Evolutionary conservation across 768 basidiomycete genomes (phyloP).

Genomic region (Fomitopsis serialis): DNA sequence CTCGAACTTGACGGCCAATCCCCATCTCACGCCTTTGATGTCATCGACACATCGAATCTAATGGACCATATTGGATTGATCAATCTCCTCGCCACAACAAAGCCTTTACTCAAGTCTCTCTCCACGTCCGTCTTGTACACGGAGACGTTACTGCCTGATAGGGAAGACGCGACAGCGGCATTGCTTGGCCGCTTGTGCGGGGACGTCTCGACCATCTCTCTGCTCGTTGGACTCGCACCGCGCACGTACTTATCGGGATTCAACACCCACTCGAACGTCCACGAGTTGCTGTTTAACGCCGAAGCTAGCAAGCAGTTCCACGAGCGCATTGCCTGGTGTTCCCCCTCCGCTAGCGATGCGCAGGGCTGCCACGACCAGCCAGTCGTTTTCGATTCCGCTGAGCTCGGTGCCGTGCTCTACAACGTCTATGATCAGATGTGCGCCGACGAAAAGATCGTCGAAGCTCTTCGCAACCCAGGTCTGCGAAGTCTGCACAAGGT

Average conservation of each 20-base stretch:
- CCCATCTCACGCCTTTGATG: slow-evolving; percentile 32
- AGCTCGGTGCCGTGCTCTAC: slow-evolving; percentile 35
- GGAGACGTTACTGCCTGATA: slow-evolving; percentile 31
- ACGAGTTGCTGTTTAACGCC: slow-evolving; percentile 28
- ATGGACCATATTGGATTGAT: slow-evolving; percentile 42
- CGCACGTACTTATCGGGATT: slow-evolving; percentile 36
- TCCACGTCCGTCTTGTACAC: slow-evolving; percentile 31
- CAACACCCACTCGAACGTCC: slow-evolving; percentile 33
- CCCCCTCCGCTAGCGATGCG: slow-evolving; percentile 17
- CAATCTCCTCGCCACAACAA: slow-evolving; percentile 34
- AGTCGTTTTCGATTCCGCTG: slow-evolving; percentile 23
- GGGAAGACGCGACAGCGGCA: slow-evolving; percentile 24
- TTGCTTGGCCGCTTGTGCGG: slow-evolving; percentile 29
- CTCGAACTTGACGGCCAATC: slow-evolving; percentile 28
- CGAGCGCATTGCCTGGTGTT: slow-evolving; percentile 36
- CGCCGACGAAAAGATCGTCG: slow-evolving; percentile 28
- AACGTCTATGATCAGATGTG: slow-evolving; percentile 42
- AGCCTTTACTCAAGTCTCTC: slow-evolving; percentile 31
- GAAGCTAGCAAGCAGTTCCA: slow-evolving; percentile 25
- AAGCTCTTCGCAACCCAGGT: slow-evolving; percentile 3
- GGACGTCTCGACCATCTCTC: slow-evolving; percentile 35
- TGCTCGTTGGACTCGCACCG: slow-evolving; percentile 39
- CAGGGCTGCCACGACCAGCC: slow-evolving; percentile 1
- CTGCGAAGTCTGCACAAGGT: slow-evolving; percentile 1
- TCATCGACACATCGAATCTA: slow-evolving; percentile 48